Percentiles rank a stretch among this genome's conserved stretches.
Conservation (phyloP, 1,284 basidiomycete species). For the Fomitopsis palustris region DNA sequence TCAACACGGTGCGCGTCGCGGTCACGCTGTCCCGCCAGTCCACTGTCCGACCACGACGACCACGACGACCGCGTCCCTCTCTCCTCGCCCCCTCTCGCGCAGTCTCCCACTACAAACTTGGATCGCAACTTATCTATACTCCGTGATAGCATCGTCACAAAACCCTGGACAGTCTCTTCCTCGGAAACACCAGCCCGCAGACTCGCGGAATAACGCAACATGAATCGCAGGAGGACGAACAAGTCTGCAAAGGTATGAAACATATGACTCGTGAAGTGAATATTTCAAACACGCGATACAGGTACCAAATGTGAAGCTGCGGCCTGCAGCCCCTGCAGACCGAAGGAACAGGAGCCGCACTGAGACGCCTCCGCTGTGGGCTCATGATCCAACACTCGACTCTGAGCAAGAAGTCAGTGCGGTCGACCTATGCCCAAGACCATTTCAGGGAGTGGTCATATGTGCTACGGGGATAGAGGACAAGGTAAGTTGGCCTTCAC, state of each 20-base stretch:
- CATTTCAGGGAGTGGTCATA: slow-evolving; percentile 59
- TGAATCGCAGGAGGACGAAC: slow-evolving; percentile 30
- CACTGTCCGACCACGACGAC: background rate
- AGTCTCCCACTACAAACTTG: too few relatives aligned
- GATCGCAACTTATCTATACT: too few relatives aligned
- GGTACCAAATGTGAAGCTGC: slow-evolving; percentile 76
- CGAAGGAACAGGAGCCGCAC: slow-evolving; percentile 10
- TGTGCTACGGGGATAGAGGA: slow-evolving; percentile 74
- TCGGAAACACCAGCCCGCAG: background rate
- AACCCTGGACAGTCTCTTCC: background rate
- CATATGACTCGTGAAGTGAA: background rate
- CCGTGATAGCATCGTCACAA: too few relatives aligned
- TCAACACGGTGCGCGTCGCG: background rate
- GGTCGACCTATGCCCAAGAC: slow-evolving; percentile 57
- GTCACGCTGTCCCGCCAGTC: background rate
- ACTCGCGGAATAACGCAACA: background rate
- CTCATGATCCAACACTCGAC: slow-evolving; percentile 20
- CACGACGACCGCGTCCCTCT: background rate
- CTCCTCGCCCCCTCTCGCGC: too few relatives aligned
- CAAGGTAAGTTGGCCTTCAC: slow-evolving; percentile 40
- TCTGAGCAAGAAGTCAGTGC: slow-evolving; percentile 28
- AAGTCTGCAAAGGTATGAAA: slow-evolving; percentile 43
- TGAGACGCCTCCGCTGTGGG: slow-evolving; percentile 13
- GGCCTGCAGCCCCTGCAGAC: slow-evolving; percentile 47
- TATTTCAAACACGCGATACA: slow-evolving; percentile 20